phyloP scores from a whole-genome alignment of 2,329 filamentous ascomycete genomes.

The Colletotrichum eleusines region DNA sequence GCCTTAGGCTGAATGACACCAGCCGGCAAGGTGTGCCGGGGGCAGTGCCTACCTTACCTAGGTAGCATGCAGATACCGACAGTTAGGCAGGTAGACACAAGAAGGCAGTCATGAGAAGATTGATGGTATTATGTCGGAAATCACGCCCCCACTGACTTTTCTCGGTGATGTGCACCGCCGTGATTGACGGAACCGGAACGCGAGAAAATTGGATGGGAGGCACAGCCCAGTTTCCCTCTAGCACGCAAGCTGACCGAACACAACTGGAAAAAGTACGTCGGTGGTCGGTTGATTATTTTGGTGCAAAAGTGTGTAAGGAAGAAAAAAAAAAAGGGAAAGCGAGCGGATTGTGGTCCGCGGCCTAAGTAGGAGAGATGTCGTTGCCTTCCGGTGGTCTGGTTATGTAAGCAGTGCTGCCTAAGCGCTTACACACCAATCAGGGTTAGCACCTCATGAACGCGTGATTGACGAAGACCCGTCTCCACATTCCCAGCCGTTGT shows the following conservation, averaged over 20 bases:
- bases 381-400: conserved; percentile 12
- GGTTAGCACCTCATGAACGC: conserved; percentile 20
- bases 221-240: conserved; percentile 58
- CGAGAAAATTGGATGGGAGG: conserved; percentile 44
- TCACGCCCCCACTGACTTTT: conserved; percentile 28
- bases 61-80: neutral
- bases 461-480: conserved; percentile 4
- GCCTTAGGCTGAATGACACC: conserved; percentile 9
- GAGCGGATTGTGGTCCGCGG: conserved; percentile 23
- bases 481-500: conserved; percentile 14
- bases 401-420: conserved; percentile 21
- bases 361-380: conserved; percentile 19
- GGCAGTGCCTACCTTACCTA: no score
- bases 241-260: conserved; percentile 72
- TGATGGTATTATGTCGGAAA: conserved; percentile 38
- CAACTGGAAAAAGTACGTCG: conserved; percentile 59
- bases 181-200: conserved; percentile 42
- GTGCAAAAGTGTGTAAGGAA: conserved; percentile 64
- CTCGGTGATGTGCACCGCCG: conserved; percentile 31
- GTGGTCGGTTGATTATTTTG: conserved; percentile 72
- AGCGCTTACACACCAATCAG: conserved; percentile 11
- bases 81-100: neutral
- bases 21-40: neutral
- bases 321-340: conserved; percentile 44
- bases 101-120: neutral